Evolutionary conservation across 2,329 filamentous ascomycete species (phyloP), one percentile per base, ranked within the genome.

Genomic region (Talaromyces sp.): DNA sequence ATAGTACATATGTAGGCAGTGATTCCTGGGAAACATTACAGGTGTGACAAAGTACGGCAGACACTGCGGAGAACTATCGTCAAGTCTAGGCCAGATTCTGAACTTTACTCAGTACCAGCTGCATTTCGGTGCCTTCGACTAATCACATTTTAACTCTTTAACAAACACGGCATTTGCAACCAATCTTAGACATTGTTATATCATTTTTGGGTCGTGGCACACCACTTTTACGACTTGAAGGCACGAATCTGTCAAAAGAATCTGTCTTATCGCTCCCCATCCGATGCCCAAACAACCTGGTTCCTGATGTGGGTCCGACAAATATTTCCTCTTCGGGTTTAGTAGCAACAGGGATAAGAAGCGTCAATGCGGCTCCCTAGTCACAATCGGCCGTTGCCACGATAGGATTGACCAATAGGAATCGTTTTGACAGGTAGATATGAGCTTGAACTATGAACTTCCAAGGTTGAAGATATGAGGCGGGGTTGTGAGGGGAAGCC

Each of bases 271-370:
- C 46, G 24, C 17, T n/a, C 24, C 14, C 9, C 20, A 43, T 22
- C 10, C 24, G 30, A 42, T 32, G 24, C 44, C 33, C 51, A 43
- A 48, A 43, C 32, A 27, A 5, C 17, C 6, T 14, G 22, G 41
- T 39, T 13, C 24, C 39, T 27, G 11, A 24, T 16, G 55, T 62
- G 62, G 60, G 58, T 60, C 62, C 60, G 60, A 64, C 60, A 62
- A 63, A 62, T 32, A 56, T 58, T 62, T 60, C 62, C 62, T 49
- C 49, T 62, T 64, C 30, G 32, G 55, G 62, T 19, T 17, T 62
- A 58, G 60, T 35, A 30, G 47, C 29, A 30, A 27, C 17, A 4
- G 20, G n/a, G 54, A 58, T 57, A 54, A 56, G 39, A 29, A 39
- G 27, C 20, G 19, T 19, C 41, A 41, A 17, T 27, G 22, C 44